Percentiles rank a stretch among this genome's conserved stretches.
phyloP scores from a whole-genome alignment of 148 eudicot species.

The Cornus controversa region DNA sequence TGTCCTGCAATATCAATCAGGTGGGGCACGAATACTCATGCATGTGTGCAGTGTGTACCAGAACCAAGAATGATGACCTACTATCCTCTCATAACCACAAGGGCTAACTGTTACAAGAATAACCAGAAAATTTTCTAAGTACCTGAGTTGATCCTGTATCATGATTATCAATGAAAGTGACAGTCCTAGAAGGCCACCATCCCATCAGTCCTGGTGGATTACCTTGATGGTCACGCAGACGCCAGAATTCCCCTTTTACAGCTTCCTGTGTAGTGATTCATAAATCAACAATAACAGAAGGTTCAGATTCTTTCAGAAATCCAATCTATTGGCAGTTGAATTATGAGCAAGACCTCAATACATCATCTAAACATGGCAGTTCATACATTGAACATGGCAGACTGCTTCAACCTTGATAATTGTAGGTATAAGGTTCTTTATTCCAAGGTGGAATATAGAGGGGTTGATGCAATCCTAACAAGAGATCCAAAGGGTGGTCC shows the following conservation, averaged over 20 bases:
- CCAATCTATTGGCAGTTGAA: background rate
- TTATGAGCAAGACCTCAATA: background rate
- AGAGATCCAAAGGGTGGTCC: no score
- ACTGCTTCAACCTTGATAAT: background rate
- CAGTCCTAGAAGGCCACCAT: slow-evolving; percentile 98
- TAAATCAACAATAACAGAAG: background rate
- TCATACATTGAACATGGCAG: background rate
- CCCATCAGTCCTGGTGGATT: slow-evolving; percentile 95
- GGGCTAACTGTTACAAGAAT: background rate
- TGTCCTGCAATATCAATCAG: no score
- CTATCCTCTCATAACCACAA: no score
- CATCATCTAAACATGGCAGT: background rate
- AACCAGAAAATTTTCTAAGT: background rate
- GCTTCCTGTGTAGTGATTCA: slow-evolving; percentile 54
- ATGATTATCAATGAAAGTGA: slow-evolving; percentile 89
- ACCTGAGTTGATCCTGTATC: slow-evolving; percentile 99
- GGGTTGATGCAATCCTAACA: no score
- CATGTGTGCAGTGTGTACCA: no score
- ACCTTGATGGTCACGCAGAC: slow-evolving; percentile 79
- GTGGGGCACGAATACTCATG: no score
- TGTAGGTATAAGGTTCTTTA: no score
- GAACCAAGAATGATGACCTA: no score
- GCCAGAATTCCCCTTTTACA: slow-evolving; percentile 89
- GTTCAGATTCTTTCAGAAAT: no score
- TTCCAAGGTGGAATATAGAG: no score